Base-by-base conservation (phyloP, 352 stramenopile species). In the Phytophthora tentaculata region DNA sequence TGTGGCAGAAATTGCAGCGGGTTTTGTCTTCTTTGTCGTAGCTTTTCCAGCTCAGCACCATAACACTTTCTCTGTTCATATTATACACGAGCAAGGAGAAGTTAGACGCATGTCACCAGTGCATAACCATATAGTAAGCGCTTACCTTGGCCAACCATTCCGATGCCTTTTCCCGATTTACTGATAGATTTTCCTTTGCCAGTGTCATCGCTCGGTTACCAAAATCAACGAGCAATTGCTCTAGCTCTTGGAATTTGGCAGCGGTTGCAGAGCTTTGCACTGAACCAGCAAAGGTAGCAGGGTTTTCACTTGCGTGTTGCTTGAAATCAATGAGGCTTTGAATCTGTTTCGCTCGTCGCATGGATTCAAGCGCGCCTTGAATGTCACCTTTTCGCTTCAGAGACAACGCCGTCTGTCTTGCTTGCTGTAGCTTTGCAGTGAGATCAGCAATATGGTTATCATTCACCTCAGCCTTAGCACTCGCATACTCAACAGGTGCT, bases 321-420 rank as follows among this genome's bases (percentile, higher is more conserved):
- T 89, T 91, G 28, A 84, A 64, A 37, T 81, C 53, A 22, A 94
- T 77, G 1, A 90, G 67, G 28, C 69, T 68, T 58, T 95, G 79
- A 41, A 94, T 84, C 48, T 90, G 79, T 65, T 95, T 95, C 10
- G 80, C 61, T n/a, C 81, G 81, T 14, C 81, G 77, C 80, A 95
- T 83, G 20, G 75, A 78, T 8, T 83, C 80, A n/a, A 93, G 54
- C 0, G 87, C 87, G 22, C 68, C 82, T 29, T 83, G 56, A n/a
- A 88, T 67, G 37, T 88, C 69, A 13, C 83, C 81, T 20, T 85
- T 73, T 20, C 80, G 73, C 56, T 95, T 95, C 35, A 90, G 48
- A 20, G 51, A 49, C 10, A 94, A 61, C 10, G 85, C 85, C 2
- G 56, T 56, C 22, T 76, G 61, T 54, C 83, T 89, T 19, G 71